Percentiles rank a stretch among this genome's conserved stretches.
These are phyloP conservation scores for Miscanthus sacchariflorus DNA, from an alignment of 202 grass and related monocot genomes.

Conservation along the genomic window DNA sequence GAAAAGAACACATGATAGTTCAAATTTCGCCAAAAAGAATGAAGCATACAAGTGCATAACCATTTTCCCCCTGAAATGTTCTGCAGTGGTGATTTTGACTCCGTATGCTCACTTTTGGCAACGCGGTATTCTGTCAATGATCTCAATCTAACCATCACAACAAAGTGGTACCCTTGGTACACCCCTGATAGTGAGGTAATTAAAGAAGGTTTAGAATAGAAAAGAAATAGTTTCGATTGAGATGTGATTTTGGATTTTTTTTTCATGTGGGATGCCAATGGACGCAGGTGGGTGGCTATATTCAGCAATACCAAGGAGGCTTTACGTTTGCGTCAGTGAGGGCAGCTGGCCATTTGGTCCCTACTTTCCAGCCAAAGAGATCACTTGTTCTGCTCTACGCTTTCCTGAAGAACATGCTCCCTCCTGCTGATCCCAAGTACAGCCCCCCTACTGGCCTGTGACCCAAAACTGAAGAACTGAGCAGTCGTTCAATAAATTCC, in stretches of 20 bases:
- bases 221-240: not conserved
- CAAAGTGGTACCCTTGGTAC: constrained; percentile 64
- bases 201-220: not conserved
- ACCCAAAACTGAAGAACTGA: not conserved
- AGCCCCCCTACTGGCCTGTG: not conserved
- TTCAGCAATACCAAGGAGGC: constrained; percentile 58
- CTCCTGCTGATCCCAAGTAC: constrained; percentile 21
- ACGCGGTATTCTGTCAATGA: constrained; percentile 53
- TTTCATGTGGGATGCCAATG: not conserved
- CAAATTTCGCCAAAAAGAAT: not conserved
- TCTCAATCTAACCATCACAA: constrained; percentile 47
- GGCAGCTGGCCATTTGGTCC: constrained; percentile 65
- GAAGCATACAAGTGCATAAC: not conserved
- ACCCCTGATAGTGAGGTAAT: constrained; percentile 52
- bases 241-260: not conserved
- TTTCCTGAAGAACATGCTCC: constrained; percentile 62
- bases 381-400: constrained; percentile 52
- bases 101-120: constrained; percentile 38
- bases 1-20: not conserved
- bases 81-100: constrained; percentile 71
- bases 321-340: constrained; percentile 54
- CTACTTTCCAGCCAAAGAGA: constrained; percentile 62
- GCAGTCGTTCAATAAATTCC: too few relatives aligned
- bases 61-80: not conserved
- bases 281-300: constrained; percentile 70